Conservation (phyloP, 2,329 filamentous ascomycete species). For the Neofusicoccum cordaticola region DNA sequence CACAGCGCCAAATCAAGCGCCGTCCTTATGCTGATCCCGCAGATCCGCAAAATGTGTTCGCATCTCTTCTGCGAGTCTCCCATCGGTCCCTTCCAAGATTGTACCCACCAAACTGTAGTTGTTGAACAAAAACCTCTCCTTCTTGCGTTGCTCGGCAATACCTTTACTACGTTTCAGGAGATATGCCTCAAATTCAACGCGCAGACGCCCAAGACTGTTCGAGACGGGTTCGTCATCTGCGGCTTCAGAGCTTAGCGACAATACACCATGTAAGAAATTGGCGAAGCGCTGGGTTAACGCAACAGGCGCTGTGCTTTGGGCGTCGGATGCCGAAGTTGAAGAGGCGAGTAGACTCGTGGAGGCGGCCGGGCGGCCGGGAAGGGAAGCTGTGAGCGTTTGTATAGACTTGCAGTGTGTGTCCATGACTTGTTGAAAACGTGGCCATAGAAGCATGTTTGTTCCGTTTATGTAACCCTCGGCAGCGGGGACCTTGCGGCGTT, state of each 20-base stretch:
- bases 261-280: slow-evolving; percentile 81
- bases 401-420: slow-evolving; percentile 89
- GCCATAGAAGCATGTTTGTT: slow-evolving; percentile 95
- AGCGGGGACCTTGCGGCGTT: slow-evolving; percentile 84
- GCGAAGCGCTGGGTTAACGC: slow-evolving; percentile 93
- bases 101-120: slow-evolving; percentile 95
- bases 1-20: not conserved
- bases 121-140: slow-evolving; percentile 86
- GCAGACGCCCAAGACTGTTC: slow-evolving; percentile 72
- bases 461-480: slow-evolving; percentile 91
- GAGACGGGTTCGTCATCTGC: slow-evolving; percentile 92
- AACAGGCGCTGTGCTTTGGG: slow-evolving; percentile 78
- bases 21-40: slow-evolving; percentile 29
- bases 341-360: slow-evolving; percentile 39
- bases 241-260: slow-evolving; percentile 80
- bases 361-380: slow-evolving; percentile 36
- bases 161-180: slow-evolving; percentile 72
- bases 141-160: slow-evolving; percentile 75
- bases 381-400: slow-evolving; percentile 53
- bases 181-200: slow-evolving; percentile 80
- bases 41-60: slow-evolving; percentile 70
- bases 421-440: slow-evolving; percentile 90
- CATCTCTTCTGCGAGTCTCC: slow-evolving; percentile 72
- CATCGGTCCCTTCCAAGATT: slow-evolving; percentile 71
- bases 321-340: slow-evolving; percentile 49